A percentile compares a stretch with the other conserved stretches of the same genome.
Evolutionary conservation across 306 rosid species (phyloP).

Genomic region (Lablab purpureus): DNA sequence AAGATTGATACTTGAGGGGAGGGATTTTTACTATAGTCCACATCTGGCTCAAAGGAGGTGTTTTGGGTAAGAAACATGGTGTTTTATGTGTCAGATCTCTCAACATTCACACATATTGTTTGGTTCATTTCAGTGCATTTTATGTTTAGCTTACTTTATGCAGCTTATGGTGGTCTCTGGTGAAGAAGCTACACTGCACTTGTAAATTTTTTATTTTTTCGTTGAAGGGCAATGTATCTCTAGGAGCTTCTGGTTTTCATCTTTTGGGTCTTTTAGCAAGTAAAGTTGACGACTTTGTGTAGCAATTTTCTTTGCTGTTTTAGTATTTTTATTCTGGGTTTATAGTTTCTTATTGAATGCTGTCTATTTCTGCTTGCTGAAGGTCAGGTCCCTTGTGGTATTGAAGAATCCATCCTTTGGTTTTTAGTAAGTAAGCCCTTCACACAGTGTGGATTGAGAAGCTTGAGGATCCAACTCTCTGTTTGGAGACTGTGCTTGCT

Average conservation of each 20-base stretch:
- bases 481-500: conserved; percentile 39
- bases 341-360: conserved; percentile 19
- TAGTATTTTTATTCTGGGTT: conserved; percentile 20
- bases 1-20: conserved; percentile 46
- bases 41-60: conserved; percentile 53
- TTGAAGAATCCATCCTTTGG: conserved; percentile 38
- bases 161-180: conserved; percentile 38
- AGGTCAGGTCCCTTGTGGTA: conserved; percentile 36
- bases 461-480: conserved; percentile 32
- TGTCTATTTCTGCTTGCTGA: conserved; percentile 43
- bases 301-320: neutral
- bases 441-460: conserved; percentile 33
- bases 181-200: conserved; percentile 49
- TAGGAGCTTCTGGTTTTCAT: conserved; percentile 44
- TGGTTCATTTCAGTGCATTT: conserved; percentile 45
- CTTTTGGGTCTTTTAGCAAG: conserved; percentile 35
- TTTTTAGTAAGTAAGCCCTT: conserved; percentile 36
- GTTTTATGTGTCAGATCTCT: conserved; percentile 61
- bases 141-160: conserved; percentile 43
- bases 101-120: conserved; percentile 43
- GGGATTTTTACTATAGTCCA: conserved; percentile 21
- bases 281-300: conserved; percentile 40
- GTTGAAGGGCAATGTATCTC: conserved; percentile 36
- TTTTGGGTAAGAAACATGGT: conserved; percentile 53
- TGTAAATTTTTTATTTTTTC: neutral